Evolutionary conservation across 2,329 filamentous ascomycete species (phyloP).

Genomic region (Ascocoryne sarcoides): DNA sequence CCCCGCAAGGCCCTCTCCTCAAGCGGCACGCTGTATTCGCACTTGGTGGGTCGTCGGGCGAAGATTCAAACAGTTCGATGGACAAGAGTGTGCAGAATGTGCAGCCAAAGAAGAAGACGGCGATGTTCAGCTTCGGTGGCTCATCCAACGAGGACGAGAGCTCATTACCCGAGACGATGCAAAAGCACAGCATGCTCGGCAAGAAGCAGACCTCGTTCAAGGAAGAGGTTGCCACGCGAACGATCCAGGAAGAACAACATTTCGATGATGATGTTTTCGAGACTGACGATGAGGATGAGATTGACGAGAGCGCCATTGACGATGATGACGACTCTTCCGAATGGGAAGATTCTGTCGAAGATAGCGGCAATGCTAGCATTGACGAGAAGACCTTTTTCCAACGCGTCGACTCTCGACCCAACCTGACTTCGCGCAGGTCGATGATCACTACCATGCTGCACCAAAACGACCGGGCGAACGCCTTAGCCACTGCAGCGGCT

Average conservation of each 20-base stretch:
- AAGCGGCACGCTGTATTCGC: conserved; percentile 48
- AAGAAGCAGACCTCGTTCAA: conserved; percentile 81
- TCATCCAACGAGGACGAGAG: conserved; percentile 80
- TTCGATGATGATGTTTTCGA: conserved; percentile 48
- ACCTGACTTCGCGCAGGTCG: conserved; percentile 77
- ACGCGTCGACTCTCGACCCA: conserved; percentile 79
- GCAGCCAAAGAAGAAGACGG: conserved; percentile 42
- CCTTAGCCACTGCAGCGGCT: conserved; percentile 55
- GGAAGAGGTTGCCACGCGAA: conserved; percentile 62
- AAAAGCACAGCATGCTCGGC: conserved; percentile 44
- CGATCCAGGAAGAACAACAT: conserved; percentile 49
- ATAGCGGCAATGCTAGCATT: conserved; percentile 74
- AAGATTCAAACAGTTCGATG: conserved; percentile 29
- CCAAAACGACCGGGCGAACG: conserved; percentile 63
- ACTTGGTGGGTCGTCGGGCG: conserved; percentile 31
- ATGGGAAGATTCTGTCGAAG: conserved; percentile 61
- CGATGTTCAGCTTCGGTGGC: conserved; percentile 64
- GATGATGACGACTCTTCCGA: conserved; percentile 53
- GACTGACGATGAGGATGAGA: conserved; percentile 56
- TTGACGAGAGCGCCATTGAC: conserved; percentile 77
- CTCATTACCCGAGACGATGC: conserved; percentile 47
- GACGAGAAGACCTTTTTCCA: conserved; percentile 78
- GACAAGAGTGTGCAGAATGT: conserved; percentile 17
- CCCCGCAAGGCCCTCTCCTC: conserved; percentile 51
- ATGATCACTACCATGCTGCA: conserved; percentile 85